Evolutionary conservation across 139 green algal species (phyloP), one percentile per base, ranked within the genome.

Genomic region (Penium margaritaceum): DNA sequence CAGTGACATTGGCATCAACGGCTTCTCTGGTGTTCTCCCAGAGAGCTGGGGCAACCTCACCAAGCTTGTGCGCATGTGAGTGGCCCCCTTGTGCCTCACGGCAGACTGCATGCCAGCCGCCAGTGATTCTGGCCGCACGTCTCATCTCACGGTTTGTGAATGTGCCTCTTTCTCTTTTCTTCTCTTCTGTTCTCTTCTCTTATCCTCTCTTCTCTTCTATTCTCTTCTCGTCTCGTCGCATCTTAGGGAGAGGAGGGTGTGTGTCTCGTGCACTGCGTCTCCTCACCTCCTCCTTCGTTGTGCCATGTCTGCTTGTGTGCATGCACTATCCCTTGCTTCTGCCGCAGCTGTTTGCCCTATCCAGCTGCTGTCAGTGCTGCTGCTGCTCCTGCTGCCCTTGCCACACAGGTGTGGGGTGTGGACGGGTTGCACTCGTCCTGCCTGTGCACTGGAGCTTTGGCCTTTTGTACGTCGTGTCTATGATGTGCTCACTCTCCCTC

Each of bases 1-100:
- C 66, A 74, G 66, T n/a, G 41, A 74, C 41, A 29, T 76, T 35
- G 47, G 51, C 29, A 19, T 21, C n/a, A 76, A 76, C 55, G 19
- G 17, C 29, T 54, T 76, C 54, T 35, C 27, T 35, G 68, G 68
- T 12, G 3, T 14, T 3, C 35, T 76, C 27, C 68, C 53, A 12
- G 21, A 61, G 5, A 32, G 17, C 3, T 51, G 70, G 19, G 30
- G 68, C 36, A 67, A 67, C 14, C 47, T 76, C 14, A 35, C 61
- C 53, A 76, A 76, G 35, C 53, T 76, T 6, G 38, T 43, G 51
- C 24, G 38, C 15, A 15, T 67, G 66, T 74, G 34, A 62, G 66
- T 67, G 12, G 41, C 17, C 35, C 58, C 29, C 14, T 4, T 17
- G 12, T 19, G 14, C 19, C n/a, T n/a, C n/a, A n/a, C n/a, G n/a